Base-by-base conservation (phyloP, 192 early-diverging fungal species). In the Dimargaris cristalligena region DNA sequence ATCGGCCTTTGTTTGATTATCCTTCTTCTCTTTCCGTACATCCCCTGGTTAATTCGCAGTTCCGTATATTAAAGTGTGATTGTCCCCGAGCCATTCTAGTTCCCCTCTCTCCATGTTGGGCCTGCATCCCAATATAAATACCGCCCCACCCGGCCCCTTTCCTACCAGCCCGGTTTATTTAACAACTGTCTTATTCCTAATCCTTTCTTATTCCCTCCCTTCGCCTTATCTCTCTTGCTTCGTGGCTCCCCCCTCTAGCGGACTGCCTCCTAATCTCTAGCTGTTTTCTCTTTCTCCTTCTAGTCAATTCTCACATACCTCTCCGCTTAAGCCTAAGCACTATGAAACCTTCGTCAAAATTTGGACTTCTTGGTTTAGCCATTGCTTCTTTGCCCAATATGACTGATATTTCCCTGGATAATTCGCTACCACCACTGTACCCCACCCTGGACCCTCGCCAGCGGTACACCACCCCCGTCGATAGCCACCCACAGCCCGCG, bases 351-450 rank as follows among this genome's bases (percentile, higher is more conserved):
- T 29, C 26, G 2, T 52, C 50, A 25, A 52, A 16, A 26, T 16
- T 52, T 14, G 50, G 50, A 16, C 50, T 52, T 26, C 50, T 52
- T 26, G 50, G 50, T 16, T 26, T 52, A 14, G 50, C 50, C 13
- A 30, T 52, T 2, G 50, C 30, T 52, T 23, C 26, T 16, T 25
- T 52, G 20, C 50, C 50, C 50, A 26, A 26, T 52, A 52, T 52
- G 50, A 14, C 50, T 26, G 26, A 52, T 23, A 30, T 52, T 23
- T 23, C 50, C 50, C 50, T 52, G 14, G 50, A 52, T 14, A 52
- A 52, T 26, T 52, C 28, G 50, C 50, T 52, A 1, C 50, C 23
- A 26, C 50, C 50, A 14, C 14, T 52, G 14, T 52, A 23, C 50
- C 22, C 38, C 38, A 41, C 6, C 38, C 16, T 41, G 6, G 38